Percentiles rank a stretch among this genome's conserved stretches.
Conservation (phyloP, 140 eudicot genomes). For the Oenanthe javanica region DNA sequence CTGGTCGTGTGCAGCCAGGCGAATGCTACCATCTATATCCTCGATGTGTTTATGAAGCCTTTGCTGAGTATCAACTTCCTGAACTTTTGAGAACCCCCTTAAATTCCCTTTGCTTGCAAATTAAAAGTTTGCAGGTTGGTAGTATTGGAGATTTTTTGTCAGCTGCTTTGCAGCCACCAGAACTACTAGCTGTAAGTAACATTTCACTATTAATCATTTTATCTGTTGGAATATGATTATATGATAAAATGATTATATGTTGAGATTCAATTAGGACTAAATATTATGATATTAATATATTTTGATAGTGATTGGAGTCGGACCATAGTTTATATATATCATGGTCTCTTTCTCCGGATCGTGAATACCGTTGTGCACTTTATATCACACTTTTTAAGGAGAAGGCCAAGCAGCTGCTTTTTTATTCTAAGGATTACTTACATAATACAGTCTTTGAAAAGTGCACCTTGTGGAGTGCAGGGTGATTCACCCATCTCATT, state of each 20-base stretch:
- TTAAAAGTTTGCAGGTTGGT: conserved; percentile 85
- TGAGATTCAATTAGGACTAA: not conserved
- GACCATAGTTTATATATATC: not conserved
- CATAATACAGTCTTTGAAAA: not conserved
- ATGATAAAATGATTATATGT: not conserved
- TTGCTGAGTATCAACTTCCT: conserved; percentile 90
- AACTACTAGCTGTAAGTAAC: conserved; percentile 61
- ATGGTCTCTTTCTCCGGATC: not conserved
- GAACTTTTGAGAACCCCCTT: conserved; percentile 94
- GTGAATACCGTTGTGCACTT: not conserved
- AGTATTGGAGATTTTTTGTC: conserved; percentile 90
- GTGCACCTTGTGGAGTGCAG: not conserved
- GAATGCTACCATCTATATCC: conserved; percentile 99
- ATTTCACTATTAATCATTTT: not conserved
- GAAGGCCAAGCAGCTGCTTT: not conserved
- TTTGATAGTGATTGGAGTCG: not conserved
- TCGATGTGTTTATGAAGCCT: conserved; percentile 87
- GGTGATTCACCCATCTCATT: not conserved
- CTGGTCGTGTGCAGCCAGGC: conserved; percentile 99
- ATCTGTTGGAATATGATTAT: not conserved
- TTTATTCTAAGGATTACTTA: not conserved
- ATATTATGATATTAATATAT: not conserved
- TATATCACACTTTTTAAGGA: not conserved
- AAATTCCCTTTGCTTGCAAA: conserved; percentile 98
- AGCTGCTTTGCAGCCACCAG: conserved; percentile 96